phyloP scores from a whole-genome alignment of 2,329 filamentous ascomycete species.

The Raffaelea deltoideospora region DNA sequence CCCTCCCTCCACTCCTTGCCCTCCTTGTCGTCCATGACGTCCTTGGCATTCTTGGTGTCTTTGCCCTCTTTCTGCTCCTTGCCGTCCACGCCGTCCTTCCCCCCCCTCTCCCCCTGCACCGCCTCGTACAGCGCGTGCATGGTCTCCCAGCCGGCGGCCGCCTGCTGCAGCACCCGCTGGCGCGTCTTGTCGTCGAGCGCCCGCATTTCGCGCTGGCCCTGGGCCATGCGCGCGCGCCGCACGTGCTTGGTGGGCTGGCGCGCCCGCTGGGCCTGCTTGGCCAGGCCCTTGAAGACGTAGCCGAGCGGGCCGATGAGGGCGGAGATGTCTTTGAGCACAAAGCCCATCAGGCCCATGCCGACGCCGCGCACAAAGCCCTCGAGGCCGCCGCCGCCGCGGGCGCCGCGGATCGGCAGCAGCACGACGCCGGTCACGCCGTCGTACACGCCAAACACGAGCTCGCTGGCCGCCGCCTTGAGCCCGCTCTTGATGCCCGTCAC shows the following conservation, averaged over 20 bases:
- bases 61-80: neutral
- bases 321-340: constrained; percentile 49
- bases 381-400: constrained; percentile 32
- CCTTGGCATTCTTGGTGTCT: too few species aligned
- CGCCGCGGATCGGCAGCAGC: constrained; percentile 41
- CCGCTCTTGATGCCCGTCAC: constrained; percentile 53
- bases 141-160: constrained; percentile 25
- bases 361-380: constrained; percentile 35
- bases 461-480: constrained; percentile 41
- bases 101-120: constrained; percentile 21
- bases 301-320: constrained; percentile 45
- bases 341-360: constrained; percentile 47
- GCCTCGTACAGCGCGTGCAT: constrained; percentile 23
- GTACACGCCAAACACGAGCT: constrained; percentile 48
- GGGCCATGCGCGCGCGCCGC: constrained; percentile 40
- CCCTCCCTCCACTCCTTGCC: too few species aligned
- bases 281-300: constrained; percentile 48
- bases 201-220: constrained; percentile 34
- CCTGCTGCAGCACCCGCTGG: constrained; percentile 15
- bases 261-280: constrained; percentile 40
- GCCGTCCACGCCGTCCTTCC: neutral
- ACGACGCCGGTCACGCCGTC: constrained; percentile 51
- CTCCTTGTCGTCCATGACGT: too few species aligned
- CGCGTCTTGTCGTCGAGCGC: constrained; percentile 18
- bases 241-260: constrained; percentile 37